These are phyloP conservation scores for Castanea sativa DNA, from an alignment of 306 rosid species.

Conservation along the genomic window DNA sequence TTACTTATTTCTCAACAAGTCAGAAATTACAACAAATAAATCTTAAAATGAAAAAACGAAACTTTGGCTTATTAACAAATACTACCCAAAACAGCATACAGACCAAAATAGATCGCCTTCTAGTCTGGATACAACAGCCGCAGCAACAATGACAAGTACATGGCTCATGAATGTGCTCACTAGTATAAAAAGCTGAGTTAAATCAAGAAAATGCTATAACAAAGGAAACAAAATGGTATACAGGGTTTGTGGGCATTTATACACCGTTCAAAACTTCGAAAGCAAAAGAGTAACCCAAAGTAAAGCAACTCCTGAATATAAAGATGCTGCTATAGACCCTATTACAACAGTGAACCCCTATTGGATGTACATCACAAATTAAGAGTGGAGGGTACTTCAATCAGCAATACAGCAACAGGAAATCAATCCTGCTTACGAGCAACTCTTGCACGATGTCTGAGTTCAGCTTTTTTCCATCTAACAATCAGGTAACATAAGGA, in stretches of 20 bases:
- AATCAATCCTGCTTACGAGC: conserved; percentile 71
- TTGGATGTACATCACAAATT: neutral
- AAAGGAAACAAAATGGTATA: neutral
- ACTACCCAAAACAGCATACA: no score
- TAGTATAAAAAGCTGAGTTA: neutral
- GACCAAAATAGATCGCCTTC: no score
- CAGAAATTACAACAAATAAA: no score
- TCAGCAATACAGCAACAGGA: conserved; percentile 1
- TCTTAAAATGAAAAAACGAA: no score
- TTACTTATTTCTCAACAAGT: no score
- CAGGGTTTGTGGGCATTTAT: neutral
- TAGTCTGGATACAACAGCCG: no score
- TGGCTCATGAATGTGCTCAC: no score
- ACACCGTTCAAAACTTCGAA: conserved; percentile 8
- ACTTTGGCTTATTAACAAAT: no score
- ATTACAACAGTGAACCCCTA: neutral
- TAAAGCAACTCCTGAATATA: no score
- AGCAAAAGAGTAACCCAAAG: neutral
- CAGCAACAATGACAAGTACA: no score
- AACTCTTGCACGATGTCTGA: conserved; percentile 79
- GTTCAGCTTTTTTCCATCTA: conserved; percentile 94
- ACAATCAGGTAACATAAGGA: conserved; percentile 79
- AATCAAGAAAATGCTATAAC: neutral
- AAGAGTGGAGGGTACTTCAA: no score
- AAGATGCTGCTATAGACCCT: no score